phyloP scores from a whole-genome alignment of 345 rosid species.

The Kernera saxatilis region DNA sequence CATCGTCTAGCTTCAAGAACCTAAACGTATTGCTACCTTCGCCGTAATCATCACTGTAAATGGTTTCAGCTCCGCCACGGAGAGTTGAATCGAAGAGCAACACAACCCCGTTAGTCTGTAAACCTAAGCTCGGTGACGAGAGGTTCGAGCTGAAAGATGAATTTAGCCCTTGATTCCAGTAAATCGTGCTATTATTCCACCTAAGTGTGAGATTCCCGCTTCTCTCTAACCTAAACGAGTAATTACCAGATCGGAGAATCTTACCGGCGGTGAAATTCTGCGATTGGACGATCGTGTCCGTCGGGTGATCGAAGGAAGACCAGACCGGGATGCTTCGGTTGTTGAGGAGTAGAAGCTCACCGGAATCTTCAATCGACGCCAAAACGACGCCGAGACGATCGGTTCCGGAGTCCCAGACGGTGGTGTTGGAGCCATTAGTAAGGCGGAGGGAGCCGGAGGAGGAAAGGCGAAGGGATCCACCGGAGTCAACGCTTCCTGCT shows the following conservation, averaged over 20 bases:
- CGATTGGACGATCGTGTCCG: conserved; percentile 46
- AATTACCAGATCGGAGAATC: conserved; percentile 41
- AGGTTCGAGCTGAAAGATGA: conserved; percentile 41
- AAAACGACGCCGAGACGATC: conserved; percentile 40
- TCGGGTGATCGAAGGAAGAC: conserved; percentile 60
- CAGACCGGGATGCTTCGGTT: conserved; percentile 35
- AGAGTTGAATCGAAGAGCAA: conserved; percentile 28
- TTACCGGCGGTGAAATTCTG: conserved; percentile 46
- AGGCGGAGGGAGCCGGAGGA: conserved; percentile 51
- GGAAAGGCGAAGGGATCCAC: conserved; percentile 42
- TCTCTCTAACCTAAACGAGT: conserved; percentile 41
- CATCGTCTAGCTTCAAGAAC: conserved; percentile 46
- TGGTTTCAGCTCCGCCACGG: conserved; percentile 13
- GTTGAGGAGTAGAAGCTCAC: conserved; percentile 44
- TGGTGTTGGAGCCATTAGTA: conserved; percentile 46
- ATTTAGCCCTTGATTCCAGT: conserved; percentile 57
- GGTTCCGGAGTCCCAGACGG: conserved; percentile 58
- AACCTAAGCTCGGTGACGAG: conserved; percentile 37
- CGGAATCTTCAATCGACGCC: conserved; percentile 51
- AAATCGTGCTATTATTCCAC: conserved; percentile 42
- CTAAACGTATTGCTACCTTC: conserved; percentile 47
- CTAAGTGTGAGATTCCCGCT: conserved; percentile 50
- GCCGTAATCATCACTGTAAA: conserved; percentile 52
- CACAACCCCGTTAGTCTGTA: conserved; percentile 44
- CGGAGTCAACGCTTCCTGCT: conserved; percentile 49